Percentiles rank a stretch among this genome's conserved stretches.
phyloP scores from a whole-genome alignment of 2,329 filamentous ascomycete genomes.

The Fusarium xyrophilum region DNA sequence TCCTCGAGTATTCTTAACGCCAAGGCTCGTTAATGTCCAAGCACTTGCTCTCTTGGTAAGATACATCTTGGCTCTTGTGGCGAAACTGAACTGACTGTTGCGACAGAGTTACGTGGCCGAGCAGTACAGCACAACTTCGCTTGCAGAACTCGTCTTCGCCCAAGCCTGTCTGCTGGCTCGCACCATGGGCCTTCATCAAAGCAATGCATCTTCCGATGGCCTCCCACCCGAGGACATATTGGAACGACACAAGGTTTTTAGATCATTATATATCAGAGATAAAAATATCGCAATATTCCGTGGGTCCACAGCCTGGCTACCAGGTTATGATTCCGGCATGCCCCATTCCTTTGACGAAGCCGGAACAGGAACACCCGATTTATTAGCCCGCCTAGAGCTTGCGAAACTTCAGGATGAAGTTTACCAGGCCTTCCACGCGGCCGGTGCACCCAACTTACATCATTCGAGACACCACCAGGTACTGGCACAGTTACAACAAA shows the following conservation, averaged over 20 bases:
- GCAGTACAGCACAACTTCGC: constrained; percentile 36
- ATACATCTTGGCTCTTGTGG: too few relatives aligned
- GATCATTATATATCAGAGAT: constrained; percentile 39
- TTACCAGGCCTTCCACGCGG: constrained; percentile 25
- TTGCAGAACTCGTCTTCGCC: constrained; percentile 39
- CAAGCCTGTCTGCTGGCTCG: constrained; percentile 39
- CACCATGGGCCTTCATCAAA: constrained; percentile 40
- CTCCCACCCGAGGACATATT: constrained; percentile 13
- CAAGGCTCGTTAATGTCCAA: constrained; percentile 39
- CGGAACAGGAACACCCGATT: neutral
- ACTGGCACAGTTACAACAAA: constrained; percentile 26
- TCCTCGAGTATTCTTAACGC: constrained; percentile 37
- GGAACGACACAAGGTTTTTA: constrained; percentile 36
- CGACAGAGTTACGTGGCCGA: constrained; percentile 38
- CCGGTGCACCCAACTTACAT: constrained; percentile 13
- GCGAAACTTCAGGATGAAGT: constrained; percentile 38
- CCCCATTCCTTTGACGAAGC: neutral
- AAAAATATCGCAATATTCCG: constrained; percentile 36
- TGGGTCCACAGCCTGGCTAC: constrained; percentile 32
- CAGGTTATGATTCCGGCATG: constrained; percentile 26
- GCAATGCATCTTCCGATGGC: constrained; percentile 10
- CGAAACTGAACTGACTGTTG: neutral
- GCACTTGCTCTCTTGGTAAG: constrained; percentile 39
- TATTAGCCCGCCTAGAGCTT: constrained; percentile 33
- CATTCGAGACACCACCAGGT: constrained; percentile 7